Evolutionary conservation across 768 basidiomycete genomes (phyloP).

Genomic region (Dendrothele bispora): DNA sequence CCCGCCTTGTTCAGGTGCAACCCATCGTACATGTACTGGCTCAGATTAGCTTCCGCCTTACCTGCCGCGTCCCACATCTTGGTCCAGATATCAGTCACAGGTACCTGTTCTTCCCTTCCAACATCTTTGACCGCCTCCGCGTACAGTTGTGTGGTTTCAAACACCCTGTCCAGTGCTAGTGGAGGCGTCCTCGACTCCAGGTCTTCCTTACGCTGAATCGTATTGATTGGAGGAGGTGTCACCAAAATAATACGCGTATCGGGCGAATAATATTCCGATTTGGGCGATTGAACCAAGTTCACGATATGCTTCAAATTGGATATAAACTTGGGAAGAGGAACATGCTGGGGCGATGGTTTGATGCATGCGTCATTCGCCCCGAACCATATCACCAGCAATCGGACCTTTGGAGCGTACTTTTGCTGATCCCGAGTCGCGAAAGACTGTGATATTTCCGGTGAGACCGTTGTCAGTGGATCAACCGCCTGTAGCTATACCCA

Average conservation of each 20-base stretch:
- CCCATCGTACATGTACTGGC: constrained; percentile 66
- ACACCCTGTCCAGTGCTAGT: constrained; percentile 54
- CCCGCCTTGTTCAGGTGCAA: constrained; percentile 78
- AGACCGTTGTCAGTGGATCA: background rate
- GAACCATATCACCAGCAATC: constrained; percentile 84
- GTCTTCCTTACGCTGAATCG: constrained; percentile 52
- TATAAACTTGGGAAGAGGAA: constrained; percentile 65
- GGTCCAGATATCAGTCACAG: constrained; percentile 75
- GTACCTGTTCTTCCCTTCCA: constrained; percentile 52
- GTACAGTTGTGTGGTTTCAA: constrained; percentile 64
- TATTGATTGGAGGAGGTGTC: constrained; percentile 83
- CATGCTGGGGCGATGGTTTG: constrained; percentile 66
- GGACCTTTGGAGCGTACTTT: constrained; percentile 54
- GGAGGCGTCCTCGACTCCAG: constrained; percentile 52
- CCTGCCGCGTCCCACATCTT: constrained; percentile 75
- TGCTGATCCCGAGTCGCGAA: constrained; percentile 54
- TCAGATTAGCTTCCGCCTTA: constrained; percentile 50
- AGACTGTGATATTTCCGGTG: constrained; percentile 42
- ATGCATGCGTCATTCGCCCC: constrained; percentile 87
- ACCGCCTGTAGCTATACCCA: constrained; percentile 29
- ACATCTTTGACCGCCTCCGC: constrained; percentile 69
- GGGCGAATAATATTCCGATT: constrained; percentile 67
- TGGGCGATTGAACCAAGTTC: constrained; percentile 56
- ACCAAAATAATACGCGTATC: constrained; percentile 76
- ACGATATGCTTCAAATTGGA: constrained; percentile 67